Conservation (phyloP, 805 yeast genomes). For the Wickerhamia fluorescens region DNA sequence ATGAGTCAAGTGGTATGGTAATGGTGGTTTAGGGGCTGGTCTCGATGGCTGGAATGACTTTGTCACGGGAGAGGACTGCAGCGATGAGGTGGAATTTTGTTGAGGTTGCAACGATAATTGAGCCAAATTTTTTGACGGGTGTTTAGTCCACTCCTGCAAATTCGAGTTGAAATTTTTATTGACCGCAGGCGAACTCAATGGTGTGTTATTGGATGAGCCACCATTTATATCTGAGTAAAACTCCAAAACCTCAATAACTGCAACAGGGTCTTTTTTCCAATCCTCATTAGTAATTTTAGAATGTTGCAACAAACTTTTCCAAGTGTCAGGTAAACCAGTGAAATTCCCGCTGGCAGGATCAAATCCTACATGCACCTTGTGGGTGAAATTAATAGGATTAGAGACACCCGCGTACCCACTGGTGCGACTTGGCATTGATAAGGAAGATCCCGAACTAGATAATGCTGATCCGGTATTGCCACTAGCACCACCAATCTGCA, state of each 20-base stretch:
- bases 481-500: constrained; percentile 22
- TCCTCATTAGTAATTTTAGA: constrained; percentile 57
- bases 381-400: constrained; percentile 90
- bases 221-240: constrained; percentile 45
- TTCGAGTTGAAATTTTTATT: constrained; percentile 16
- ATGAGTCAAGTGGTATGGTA: constrained; percentile 31
- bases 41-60: constrained; percentile 30
- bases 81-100: constrained; percentile 5
- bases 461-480: constrained; percentile 8
- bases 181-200: constrained; percentile 18
- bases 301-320: constrained; percentile 50
- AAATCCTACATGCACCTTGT: constrained; percentile 83
- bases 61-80: too few relatives aligned
- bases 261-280: constrained; percentile 57
- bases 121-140: constrained; percentile 10
- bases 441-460: constrained; percentile 2
- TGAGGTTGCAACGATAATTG: constrained; percentile 2
- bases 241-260: constrained; percentile 55
- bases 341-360: constrained; percentile 67
- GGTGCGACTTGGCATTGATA: constrained; percentile 21
- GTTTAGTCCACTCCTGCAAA: constrained; percentile 40
- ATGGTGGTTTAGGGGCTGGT: constrained; percentile 39
- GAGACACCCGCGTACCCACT: constrained; percentile 46
- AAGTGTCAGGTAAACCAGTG: constrained; percentile 51
- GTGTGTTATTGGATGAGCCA: constrained; percentile 25